Evolutionary conservation across 202 grass and related monocot genomes (phyloP).

Genomic region (Hordeum pubiflorum): DNA sequence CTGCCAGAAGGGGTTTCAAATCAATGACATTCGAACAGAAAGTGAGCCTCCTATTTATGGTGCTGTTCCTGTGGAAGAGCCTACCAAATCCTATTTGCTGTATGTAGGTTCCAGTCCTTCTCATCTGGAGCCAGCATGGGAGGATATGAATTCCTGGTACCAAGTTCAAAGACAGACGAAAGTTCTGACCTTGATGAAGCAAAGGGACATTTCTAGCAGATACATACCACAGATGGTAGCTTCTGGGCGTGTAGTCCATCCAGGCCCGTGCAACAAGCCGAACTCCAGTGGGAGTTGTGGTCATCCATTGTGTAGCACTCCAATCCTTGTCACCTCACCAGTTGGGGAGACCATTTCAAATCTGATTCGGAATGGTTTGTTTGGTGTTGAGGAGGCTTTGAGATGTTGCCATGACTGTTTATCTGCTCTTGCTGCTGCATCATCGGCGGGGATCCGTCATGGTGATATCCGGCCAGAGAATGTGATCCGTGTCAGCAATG

Average conservation of each 20-base stretch:
- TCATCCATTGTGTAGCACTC: slow-evolving; percentile 83
- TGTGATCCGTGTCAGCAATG: slow-evolving; percentile 68
- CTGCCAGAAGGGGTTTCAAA: slow-evolving; percentile 65
- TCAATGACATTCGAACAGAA: slow-evolving; percentile 63
- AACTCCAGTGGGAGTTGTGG: slow-evolving; percentile 61
- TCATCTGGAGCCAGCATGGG: slow-evolving; percentile 86
- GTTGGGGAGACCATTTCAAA: slow-evolving; percentile 78
- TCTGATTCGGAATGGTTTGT: slow-evolving; percentile 76
- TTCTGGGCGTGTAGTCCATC: slow-evolving; percentile 65
- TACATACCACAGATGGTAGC: slow-evolving; percentile 72
- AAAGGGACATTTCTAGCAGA: slow-evolving; percentile 77
- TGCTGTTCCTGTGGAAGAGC: slow-evolving; percentile 60
- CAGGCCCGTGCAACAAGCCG: slow-evolving; percentile 67
- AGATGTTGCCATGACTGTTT: slow-evolving; percentile 97
- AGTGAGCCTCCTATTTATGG: slow-evolving; percentile 71
- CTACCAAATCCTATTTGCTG: slow-evolving; percentile 55
- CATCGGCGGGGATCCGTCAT: slow-evolving; percentile 74
- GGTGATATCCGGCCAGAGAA: slow-evolving; percentile 93
- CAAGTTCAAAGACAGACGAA: slow-evolving; percentile 87
- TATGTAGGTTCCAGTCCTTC: slow-evolving; percentile 80
- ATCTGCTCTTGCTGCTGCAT: slow-evolving; percentile 70
- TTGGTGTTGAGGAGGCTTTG: slow-evolving; percentile 79
- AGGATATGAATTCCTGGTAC: slow-evolving; percentile 95
- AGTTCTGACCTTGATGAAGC: slow-evolving; percentile 79
- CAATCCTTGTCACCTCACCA: slow-evolving; percentile 74